These are phyloP conservation scores for Casuarina cunninghamiana DNA, from an alignment of 306 rosid species.

Conservation along the genomic window DNA sequence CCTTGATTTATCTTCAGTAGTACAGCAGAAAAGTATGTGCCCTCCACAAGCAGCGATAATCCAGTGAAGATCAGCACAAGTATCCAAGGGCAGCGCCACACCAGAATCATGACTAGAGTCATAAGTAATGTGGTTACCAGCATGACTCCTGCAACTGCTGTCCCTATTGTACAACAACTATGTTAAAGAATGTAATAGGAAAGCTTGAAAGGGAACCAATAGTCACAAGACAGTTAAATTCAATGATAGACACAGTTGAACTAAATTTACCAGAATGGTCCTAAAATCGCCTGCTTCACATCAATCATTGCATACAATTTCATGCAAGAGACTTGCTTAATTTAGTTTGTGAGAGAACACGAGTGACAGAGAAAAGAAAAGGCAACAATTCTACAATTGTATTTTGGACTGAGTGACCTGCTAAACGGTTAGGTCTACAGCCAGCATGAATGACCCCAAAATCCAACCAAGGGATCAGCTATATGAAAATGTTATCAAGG, in stretches of 20 bases:
- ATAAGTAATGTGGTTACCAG: conserved; percentile 37
- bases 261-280: neutral
- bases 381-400: neutral
- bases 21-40: conserved; percentile 82
- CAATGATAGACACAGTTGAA: neutral
- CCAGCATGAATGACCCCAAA: no score
- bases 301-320: neutral
- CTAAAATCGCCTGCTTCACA: neutral
- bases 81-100: conserved; percentile 94
- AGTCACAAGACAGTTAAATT: neutral
- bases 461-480: no score
- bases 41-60: conserved; percentile 74
- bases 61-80: conserved; percentile 68
- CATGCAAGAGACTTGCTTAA: neutral
- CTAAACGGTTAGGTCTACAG: neutral
- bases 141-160: conserved; percentile 90
- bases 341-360: neutral
- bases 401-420: neutral
- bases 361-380: neutral
- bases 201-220: neutral
- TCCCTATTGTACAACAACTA: conserved; percentile 60
- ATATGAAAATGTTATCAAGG: no score
- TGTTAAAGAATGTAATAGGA: conserved; percentile 13
- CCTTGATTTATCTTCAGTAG: conserved; percentile 86
- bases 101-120: conserved; percentile 75